Evolutionary conservation across 257 asterid genomes (phyloP).

Genomic region (Petrea volubilis): DNA sequence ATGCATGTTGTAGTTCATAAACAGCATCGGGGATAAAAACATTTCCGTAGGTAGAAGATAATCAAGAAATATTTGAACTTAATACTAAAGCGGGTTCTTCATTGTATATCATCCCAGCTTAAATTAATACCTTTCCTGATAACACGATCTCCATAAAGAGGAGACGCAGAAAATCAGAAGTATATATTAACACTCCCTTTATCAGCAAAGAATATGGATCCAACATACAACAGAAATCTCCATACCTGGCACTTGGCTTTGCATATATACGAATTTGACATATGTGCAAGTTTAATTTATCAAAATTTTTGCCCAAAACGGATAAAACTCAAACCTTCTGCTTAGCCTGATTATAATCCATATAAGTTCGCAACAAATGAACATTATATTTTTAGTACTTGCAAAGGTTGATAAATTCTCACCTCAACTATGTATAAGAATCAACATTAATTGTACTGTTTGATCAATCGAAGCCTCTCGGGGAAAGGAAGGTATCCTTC

Average conservation of each 20-base stretch:
- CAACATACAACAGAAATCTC: background rate
- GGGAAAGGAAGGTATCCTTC: constrained; percentile 19
- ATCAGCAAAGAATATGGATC: background rate
- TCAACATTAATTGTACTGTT: constrained; percentile 14
- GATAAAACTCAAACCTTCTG: background rate
- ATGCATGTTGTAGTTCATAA: background rate
- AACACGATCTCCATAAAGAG: background rate
- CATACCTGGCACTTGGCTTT: background rate
- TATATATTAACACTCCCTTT: background rate
- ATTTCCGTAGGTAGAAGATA: background rate
- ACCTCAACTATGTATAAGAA: constrained; percentile 21
- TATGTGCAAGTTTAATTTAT: background rate
- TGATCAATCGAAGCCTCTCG: constrained; percentile 31
- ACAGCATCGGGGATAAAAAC: background rate
- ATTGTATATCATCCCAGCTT: background rate
- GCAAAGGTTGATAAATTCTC: background rate
- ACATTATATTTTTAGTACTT: too few species aligned
- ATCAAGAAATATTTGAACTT: background rate
- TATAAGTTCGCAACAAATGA: background rate
- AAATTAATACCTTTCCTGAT: background rate
- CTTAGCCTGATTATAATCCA: background rate
- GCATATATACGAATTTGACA: background rate
- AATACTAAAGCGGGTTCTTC: background rate
- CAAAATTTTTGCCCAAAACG: background rate
- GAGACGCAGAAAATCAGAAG: background rate